These are phyloP conservation scores for Malassezia equina DNA, from an alignment of 1,284 basidiomycete genomes.

Conservation along the genomic window DNA sequence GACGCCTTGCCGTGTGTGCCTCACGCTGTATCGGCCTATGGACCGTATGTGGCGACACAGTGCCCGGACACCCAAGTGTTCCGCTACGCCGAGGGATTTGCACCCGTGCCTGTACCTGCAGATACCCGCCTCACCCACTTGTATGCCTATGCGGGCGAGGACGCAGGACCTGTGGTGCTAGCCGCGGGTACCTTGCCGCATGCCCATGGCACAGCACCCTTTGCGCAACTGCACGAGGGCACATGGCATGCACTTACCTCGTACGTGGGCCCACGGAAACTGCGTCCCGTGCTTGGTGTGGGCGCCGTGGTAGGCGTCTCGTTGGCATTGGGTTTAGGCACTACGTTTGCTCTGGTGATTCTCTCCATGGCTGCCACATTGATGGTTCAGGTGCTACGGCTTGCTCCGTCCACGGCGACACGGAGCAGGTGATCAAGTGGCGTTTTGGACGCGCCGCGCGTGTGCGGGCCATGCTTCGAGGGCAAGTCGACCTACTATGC, in stretches of 20 bases:
- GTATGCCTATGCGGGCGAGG: background rate
- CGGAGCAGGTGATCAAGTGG: background rate
- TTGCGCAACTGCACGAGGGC: background rate
- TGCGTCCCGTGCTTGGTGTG: background rate
- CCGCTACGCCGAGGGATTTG: background rate
- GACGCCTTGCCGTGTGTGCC: background rate
- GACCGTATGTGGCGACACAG: background rate
- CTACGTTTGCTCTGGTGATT: background rate
- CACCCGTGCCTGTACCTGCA: background rate
- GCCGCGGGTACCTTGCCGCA: background rate
- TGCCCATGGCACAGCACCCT: background rate
- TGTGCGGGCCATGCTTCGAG: constrained; percentile 1
- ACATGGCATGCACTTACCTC: background rate
- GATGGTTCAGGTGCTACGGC: background rate
- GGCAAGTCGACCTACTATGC: background rate
- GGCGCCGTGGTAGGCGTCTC: background rate
- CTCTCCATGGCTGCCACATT: background rate
- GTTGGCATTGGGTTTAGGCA: background rate
- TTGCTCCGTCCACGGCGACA: background rate
- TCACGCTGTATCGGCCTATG: background rate
- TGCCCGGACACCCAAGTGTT: background rate
- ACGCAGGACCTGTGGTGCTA: background rate
- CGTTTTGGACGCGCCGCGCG: background rate
- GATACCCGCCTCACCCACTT: background rate
- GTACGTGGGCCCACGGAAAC: background rate